phyloP scores from a whole-genome alignment of 73 alveolate species.

The Paramecium caudatum region DNA sequence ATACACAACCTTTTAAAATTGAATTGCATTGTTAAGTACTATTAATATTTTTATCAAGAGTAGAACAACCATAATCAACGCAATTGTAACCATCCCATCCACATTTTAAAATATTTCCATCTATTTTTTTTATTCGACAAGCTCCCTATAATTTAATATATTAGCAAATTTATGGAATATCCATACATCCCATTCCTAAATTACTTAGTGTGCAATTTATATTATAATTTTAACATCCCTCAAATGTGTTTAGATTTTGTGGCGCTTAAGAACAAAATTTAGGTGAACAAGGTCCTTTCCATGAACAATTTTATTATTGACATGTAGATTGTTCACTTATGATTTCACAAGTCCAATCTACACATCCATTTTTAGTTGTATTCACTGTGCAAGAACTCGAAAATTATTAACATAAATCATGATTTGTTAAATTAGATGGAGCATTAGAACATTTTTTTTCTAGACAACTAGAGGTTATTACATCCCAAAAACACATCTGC shows the following conservation, averaged over 20 bases:
- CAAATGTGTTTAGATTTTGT: background rate
- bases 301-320: background rate
- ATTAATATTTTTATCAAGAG: background rate
- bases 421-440: background rate
- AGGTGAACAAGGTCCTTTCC: background rate
- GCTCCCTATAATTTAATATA: background rate
- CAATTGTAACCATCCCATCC: background rate
- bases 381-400: background rate
- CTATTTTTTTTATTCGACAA: background rate
- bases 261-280: background rate
- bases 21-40: background rate
- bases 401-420: background rate
- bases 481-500: conserved; percentile 6
- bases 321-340: background rate
- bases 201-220: background rate
- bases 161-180: background rate
- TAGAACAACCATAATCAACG: background rate
- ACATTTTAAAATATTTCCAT: background rate
- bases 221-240: background rate
- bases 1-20: background rate
- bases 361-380: background rate
- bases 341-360: background rate
- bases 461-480: background rate
- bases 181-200: background rate
- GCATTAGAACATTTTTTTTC: background rate